Evolutionary conservation across 2,329 filamentous ascomycete species (phyloP), one percentile per base, ranked within the genome.

Genomic region (Fusarium phyllophilum): DNA sequence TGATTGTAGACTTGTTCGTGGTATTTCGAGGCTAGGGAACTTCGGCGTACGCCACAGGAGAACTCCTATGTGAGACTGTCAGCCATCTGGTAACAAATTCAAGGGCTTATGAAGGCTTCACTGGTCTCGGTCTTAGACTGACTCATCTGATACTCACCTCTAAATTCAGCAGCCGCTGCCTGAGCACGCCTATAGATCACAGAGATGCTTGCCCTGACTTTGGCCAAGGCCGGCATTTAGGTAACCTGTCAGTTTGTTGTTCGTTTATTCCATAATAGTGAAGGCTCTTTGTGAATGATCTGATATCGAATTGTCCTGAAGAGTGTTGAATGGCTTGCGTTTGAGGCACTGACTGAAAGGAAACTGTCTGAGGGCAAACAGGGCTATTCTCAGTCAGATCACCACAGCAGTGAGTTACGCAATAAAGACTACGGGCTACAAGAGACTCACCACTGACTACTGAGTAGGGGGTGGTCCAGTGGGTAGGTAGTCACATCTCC

Each of bases 241-340:
- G n/a, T n/a, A n/a, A n/a, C n/a, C n/a, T n/a, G n/a, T n/a, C n/a
- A n/a, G n/a, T n/a, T 29, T 22, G 2, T 46, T 9, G 13, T 29
- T 22, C 14, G 1, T 48, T 22, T 48, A 1, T 8, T 11, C 11
- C 45, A 29, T 22, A 3, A 1, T 1, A 8, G 1, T 3, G 3
- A 22, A 46, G 1, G 1, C 3, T 13, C 12, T 34, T 14, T 13
- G 48, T n/a, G 14, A 13, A 10, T 17, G 14, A 1, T 8, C 22
- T 7, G 22, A n/a, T 14, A 20, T 34, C 13, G 11, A 10, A 11
- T n/a, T 22, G 6, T 13, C 8, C 24, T 10, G 17, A 3, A 4
- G 31, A 51, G 31, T 51, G 48, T 11, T 51, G 34, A 8, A 17
- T 51, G 12, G 12, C 31, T 51, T 34, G 31, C 10, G n/a, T 49